Conservation (phyloP, 306 rosid species). For the Vicia villosa region DNA sequence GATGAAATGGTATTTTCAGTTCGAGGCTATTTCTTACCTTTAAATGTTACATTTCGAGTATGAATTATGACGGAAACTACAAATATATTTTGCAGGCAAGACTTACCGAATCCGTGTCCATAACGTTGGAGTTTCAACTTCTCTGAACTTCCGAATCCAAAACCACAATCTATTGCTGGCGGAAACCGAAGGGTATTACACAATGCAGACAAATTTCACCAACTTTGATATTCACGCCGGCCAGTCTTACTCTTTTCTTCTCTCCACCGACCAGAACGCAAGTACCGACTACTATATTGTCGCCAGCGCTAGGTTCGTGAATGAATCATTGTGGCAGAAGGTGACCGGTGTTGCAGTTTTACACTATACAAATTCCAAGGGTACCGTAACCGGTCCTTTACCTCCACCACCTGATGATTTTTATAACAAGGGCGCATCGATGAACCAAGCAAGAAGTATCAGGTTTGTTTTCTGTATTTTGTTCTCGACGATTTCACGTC, state of each 20-base stretch:
- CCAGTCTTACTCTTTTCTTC: constrained; percentile 80
- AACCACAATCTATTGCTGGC: constrained; percentile 68
- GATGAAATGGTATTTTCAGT: no score
- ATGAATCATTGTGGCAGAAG: constrained; percentile 78
- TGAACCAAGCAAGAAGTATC: constrained; percentile 79
- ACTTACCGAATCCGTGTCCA: constrained; percentile 81
- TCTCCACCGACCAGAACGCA: constrained; percentile 84
- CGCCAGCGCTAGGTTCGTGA: constrained; percentile 94
- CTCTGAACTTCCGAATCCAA: constrained; percentile 88
- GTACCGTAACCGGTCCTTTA: constrained; percentile 76
- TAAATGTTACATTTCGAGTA: no score
- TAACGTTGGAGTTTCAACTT: constrained; percentile 84
- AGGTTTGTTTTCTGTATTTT: constrained; percentile 57
- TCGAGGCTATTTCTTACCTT: no score
- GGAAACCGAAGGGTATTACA: constrained; percentile 81
- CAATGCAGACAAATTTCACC: constrained; percentile 64
- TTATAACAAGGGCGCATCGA: constrained; percentile 56
- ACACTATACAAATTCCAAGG: constrained; percentile 78
- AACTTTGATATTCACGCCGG: constrained; percentile 86
- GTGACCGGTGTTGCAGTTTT: constrained; percentile 89
- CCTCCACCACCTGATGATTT: constrained; percentile 78
- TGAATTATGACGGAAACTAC: constrained; percentile 12
- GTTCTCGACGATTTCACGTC: not conserved
- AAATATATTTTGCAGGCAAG: constrained; percentile 66
- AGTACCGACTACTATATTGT: constrained; percentile 89